Conservation (phyloP, 371 early-diverging fungal genomes). For the Smittium culicis region DNA sequence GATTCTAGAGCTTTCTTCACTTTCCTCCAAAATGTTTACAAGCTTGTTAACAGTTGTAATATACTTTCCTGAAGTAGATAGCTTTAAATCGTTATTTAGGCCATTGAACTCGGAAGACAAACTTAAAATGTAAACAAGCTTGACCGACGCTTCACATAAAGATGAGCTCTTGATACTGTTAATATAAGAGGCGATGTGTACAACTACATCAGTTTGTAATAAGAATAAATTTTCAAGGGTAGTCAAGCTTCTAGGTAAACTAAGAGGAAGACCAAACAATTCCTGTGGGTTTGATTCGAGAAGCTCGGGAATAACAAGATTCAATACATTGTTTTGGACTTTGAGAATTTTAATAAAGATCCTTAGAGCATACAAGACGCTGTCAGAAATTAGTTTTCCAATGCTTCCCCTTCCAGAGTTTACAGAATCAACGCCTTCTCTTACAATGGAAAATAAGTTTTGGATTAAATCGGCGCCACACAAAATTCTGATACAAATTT, state of each 20-base stretch:
- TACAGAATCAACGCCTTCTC: constrained; percentile 41
- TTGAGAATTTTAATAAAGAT: constrained; percentile 49
- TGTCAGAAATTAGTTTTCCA: constrained; percentile 9
- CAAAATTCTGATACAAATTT: constrained; percentile 59
- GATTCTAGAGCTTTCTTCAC: constrained; percentile 46
- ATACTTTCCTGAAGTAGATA: constrained; percentile 20
- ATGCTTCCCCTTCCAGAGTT: constrained; percentile 24
- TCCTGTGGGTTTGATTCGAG: constrained; percentile 16
- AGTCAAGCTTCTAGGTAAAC: constrained; percentile 37
- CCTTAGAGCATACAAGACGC: constrained; percentile 41
- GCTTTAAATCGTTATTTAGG: neutral
- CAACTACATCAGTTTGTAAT: constrained; percentile 45
- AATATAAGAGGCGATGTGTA: constrained; percentile 54
- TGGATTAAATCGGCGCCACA: constrained; percentile 54
- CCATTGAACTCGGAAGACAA: constrained; percentile 39
- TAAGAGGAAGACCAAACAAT: constrained; percentile 22
- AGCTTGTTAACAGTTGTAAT: constrained; percentile 48
- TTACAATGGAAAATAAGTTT: constrained; percentile 48
- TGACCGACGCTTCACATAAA: constrained; percentile 56
- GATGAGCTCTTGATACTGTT: constrained; percentile 47
- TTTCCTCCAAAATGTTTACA: constrained; percentile 47
- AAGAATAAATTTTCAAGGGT: constrained; percentile 66
- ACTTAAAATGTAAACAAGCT: constrained; percentile 54
- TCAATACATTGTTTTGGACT: constrained; percentile 51
- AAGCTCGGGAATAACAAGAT: constrained; percentile 47